Percentiles rank a stretch among this genome's conserved stretches.
Conservation (phyloP, 345 rosid species). For the Aurinia saxatilis region DNA sequence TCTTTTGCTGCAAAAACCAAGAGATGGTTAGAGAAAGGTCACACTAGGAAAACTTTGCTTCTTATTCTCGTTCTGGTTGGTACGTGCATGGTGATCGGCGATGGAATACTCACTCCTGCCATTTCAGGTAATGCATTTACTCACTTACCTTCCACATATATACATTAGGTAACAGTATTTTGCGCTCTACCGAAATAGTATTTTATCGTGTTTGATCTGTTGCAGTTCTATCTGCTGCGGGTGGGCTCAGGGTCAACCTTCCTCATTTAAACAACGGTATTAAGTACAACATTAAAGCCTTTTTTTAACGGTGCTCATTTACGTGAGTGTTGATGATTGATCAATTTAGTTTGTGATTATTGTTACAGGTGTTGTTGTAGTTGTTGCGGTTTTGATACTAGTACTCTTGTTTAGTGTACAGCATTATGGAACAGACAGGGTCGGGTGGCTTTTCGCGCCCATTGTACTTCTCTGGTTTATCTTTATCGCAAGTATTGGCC, state of each 20-base stretch:
- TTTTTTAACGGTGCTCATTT: not conserved
- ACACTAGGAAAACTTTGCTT: slow-evolving; percentile 50
- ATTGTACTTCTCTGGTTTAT: slow-evolving; percentile 88
- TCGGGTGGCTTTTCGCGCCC: slow-evolving; percentile 95
- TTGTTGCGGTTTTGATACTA: slow-evolving; percentile 77
- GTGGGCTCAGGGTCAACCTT: slow-evolving; percentile 76
- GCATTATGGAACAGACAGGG: slow-evolving; percentile 82
- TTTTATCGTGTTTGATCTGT: not conserved
- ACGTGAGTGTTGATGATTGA: not conserved
- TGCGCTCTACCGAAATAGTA: not conserved
- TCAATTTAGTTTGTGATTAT: not conserved
- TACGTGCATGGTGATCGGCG: slow-evolving; percentile 93
- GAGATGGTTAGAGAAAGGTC: slow-evolving; percentile 67
- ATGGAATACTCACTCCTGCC: slow-evolving; percentile 95
- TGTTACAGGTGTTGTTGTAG: slow-evolving; percentile 61
- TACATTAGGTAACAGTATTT: not conserved
- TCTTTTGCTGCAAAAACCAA: slow-evolving; percentile 82
- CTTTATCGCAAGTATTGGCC: slow-evolving; percentile 73
- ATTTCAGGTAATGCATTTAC: slow-evolving; percentile 56
- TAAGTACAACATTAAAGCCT: not conserved
- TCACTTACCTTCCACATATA: not conserved
- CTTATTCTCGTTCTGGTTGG: slow-evolving; percentile 85
- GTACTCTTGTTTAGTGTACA: slow-evolving; percentile 84
- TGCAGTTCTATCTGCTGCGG: slow-evolving; percentile 89
- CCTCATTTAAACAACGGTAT: slow-evolving; percentile 61